Evolutionary conservation across 2,329 filamentous ascomycete species (phyloP).

Genomic region (Epichloe elymi): DNA sequence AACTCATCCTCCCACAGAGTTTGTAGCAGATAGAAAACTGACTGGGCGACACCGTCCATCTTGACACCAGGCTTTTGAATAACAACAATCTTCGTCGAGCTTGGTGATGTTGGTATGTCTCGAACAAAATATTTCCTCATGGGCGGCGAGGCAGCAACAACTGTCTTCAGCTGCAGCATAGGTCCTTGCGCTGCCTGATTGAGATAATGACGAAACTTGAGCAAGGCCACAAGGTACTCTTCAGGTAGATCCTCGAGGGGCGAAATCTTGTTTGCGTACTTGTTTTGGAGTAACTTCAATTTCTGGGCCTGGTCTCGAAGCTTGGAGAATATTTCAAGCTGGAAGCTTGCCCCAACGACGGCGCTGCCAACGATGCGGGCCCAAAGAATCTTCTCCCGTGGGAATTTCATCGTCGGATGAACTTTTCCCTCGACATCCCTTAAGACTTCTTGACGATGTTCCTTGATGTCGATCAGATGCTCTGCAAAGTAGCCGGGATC

Average conservation of each 20-base stretch:
- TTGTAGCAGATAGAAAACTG: slow-evolving; percentile 24
- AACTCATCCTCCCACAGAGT: slow-evolving; percentile 24
- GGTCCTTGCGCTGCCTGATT: slow-evolving; percentile 18
- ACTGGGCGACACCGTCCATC: slow-evolving; percentile 9
- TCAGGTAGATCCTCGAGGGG: slow-evolving; percentile 17
- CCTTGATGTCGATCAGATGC: slow-evolving; percentile 25
- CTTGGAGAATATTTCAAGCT: slow-evolving; percentile 25
- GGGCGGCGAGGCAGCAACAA: slow-evolving; percentile 24
- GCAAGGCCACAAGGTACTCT: slow-evolving; percentile 22
- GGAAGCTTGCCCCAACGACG: slow-evolving; percentile 19
- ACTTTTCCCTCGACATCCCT: slow-evolving; percentile 22
- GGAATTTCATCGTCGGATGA: slow-evolving; percentile 13
- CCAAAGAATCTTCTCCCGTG: slow-evolving; percentile 21
- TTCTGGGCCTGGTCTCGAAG: slow-evolving; percentile 20
- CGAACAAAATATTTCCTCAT: slow-evolving; percentile 23
- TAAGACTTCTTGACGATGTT: slow-evolving; percentile 33
- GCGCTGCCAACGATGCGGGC: slow-evolving; percentile 22
- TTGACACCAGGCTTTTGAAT: slow-evolving; percentile 8
- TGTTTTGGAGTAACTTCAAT: slow-evolving; percentile 17
- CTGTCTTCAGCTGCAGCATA: slow-evolving; percentile 13
- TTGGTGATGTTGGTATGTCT: slow-evolving; percentile 11
- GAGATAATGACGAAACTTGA: slow-evolving; percentile 26
- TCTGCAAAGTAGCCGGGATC: slow-evolving; percentile 44
- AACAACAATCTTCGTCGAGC: slow-evolving; percentile 12
- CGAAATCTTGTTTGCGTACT: slow-evolving; percentile 19